A percentile compares a stretch with the other conserved stretches of the same genome.
Evolutionary conservation across 1,139 yeast genomes (phyloP).

Genomic region (Yamadazyma songkhlaensis): DNA sequence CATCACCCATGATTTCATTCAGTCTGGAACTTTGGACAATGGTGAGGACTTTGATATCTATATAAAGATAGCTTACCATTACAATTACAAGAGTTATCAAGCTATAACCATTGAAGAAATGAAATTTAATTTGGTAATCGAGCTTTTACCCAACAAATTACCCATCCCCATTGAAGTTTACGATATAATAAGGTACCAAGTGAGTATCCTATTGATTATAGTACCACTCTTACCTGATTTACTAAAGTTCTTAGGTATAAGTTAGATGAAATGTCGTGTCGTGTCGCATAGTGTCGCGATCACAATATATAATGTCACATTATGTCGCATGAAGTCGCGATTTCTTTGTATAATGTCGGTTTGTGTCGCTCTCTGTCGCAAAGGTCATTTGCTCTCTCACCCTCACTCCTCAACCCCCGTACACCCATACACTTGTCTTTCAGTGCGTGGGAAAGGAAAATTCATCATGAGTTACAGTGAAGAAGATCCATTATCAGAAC

Average conservation of each 20-base stretch:
- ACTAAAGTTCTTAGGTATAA: not conserved
- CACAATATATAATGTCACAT: no score
- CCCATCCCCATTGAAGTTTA: conserved; percentile 44
- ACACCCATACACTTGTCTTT: no score
- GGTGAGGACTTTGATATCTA: conserved; percentile 26
- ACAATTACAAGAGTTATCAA: conserved; percentile 23
- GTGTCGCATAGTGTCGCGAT: no score
- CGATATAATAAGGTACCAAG: conserved; percentile 29
- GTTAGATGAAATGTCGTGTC: not conserved
- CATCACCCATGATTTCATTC: conserved; percentile 22
- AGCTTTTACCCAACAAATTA: conserved; percentile 29
- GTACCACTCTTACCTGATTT: conserved; percentile 1
- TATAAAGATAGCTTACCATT: conserved; percentile 23
- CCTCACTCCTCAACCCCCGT: no score
- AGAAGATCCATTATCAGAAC: conserved; percentile 50
- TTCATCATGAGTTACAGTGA: conserved; percentile 16
- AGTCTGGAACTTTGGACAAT: conserved; percentile 10
- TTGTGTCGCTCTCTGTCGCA: no score
- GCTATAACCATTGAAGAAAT: conserved; percentile 14
- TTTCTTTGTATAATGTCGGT: no score
- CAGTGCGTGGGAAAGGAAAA: no score
- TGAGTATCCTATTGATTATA: conserved; percentile 24
- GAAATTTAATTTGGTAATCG: conserved; percentile 27
- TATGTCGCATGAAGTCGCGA: no score
- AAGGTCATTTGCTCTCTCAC: no score